A percentile compares a stretch with the other conserved stretches of the same genome.
phyloP scores from a whole-genome alignment of 2,329 filamentous ascomycete species.

The Cryphonectria japonica region DNA sequence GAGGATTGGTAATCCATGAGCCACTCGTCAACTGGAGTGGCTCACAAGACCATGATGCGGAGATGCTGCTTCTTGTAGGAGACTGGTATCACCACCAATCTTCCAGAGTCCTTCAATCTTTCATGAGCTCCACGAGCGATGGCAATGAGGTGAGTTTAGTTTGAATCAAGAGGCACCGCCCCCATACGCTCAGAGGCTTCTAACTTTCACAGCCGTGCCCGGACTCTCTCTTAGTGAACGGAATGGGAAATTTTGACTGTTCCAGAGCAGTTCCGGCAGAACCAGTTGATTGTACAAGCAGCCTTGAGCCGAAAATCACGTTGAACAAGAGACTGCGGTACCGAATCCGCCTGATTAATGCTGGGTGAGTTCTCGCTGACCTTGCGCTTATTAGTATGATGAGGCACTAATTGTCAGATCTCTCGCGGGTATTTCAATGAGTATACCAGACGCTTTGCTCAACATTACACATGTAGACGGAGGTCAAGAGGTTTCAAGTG shows the following conservation, averaged over 20 bases:
- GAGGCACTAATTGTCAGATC: conserved; percentile 23
- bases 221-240: conserved; percentile 52
- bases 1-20: conserved; percentile 50
- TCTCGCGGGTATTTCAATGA: conserved; percentile 31
- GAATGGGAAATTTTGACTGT: conserved; percentile 49
- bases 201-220: conserved; percentile 46
- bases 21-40: conserved; percentile 31
- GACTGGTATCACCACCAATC: conserved; percentile 43
- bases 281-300: conserved; percentile 47
- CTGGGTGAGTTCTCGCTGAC: conserved; percentile 25
- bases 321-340: conserved; percentile 32
- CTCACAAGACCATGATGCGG: conserved; percentile 41
- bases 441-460: conserved; percentile 30
- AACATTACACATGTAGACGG: conserved; percentile 33
- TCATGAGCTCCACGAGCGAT: conserved; percentile 9
- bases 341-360: conserved; percentile 34
- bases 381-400: neutral
- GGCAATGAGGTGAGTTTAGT: conserved; percentile 13
- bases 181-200: neutral
- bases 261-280: conserved; percentile 48
- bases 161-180: neutral
- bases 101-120: conserved; percentile 4
- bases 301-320: conserved; percentile 25
- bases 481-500: conserved; percentile 27
- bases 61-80: conserved; percentile 50